These are phyloP conservation scores for Termitomyces sp. DNA, from an alignment of 768 basidiomycete species.

Conservation along the genomic window DNA sequence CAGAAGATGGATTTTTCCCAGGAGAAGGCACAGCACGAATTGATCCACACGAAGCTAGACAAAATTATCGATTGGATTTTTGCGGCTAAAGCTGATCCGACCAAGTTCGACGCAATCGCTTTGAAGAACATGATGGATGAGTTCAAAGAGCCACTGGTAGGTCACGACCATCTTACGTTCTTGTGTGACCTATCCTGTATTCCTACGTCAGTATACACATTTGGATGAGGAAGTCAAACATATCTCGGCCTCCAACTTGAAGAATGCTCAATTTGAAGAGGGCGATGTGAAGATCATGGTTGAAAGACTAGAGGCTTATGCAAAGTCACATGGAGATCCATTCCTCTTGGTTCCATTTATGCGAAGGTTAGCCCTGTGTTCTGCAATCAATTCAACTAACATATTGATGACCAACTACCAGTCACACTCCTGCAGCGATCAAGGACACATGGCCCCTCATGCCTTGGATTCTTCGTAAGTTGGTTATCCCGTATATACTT, in stretches of 20 bases:
- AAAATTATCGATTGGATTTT: constrained; percentile 20
- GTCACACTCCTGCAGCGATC: constrained; percentile 33
- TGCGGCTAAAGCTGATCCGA: constrained; percentile 18
- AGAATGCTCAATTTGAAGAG: constrained; percentile 21
- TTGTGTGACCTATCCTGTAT: background rate
- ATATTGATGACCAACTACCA: constrained; percentile 5
- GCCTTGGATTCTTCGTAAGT: constrained; percentile 32
- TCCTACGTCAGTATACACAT: constrained; percentile 24
- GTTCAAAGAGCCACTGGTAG: constrained; percentile 26
- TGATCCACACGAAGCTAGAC: constrained; percentile 25
- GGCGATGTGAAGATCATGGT: constrained; percentile 23
- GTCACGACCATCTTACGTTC: constrained; percentile 1
- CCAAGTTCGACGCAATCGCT: constrained; percentile 24
- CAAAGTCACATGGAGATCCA: constrained; percentile 28
- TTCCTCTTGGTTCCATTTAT: constrained; percentile 31
- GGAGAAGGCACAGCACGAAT: constrained; percentile 31
- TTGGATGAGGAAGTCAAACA: constrained; percentile 33
- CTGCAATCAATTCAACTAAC: no score
- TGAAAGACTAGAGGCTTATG: constrained; percentile 21
- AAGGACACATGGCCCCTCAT: constrained; percentile 32
- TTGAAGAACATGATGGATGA: constrained; percentile 23
- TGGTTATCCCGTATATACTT: constrained; percentile 30
- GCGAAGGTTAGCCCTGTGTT: constrained; percentile 22
- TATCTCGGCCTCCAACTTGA: constrained; percentile 25
- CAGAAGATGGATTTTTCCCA: constrained; percentile 31